Conservation (phyloP, 495 filamentous ascomycete genomes). For the Penicillium salamii region DNA sequence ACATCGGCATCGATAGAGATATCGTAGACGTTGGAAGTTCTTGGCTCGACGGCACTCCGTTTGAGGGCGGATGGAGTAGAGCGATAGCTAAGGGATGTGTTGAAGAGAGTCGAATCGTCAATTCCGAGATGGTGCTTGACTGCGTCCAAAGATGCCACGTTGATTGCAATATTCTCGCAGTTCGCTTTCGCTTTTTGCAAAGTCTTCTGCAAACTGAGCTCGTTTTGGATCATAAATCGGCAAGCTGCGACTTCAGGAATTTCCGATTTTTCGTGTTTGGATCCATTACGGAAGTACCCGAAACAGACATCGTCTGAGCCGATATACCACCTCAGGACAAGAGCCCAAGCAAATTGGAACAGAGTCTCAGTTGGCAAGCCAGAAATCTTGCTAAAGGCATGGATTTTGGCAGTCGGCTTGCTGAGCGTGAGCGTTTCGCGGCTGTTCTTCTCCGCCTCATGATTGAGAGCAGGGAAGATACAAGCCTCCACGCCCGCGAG, state of each 20-base stretch:
- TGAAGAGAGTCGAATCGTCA: slow-evolving; percentile 44
- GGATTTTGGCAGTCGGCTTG: slow-evolving; percentile 30
- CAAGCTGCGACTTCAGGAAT: slow-evolving; percentile 23
- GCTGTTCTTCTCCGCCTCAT: slow-evolving; percentile 4
- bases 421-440: slow-evolving; percentile 19
- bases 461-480: slow-evolving; percentile 45
- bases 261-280: slow-evolving; percentile 18
- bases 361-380: slow-evolving; percentile 28
- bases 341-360: slow-evolving; percentile 52
- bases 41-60: slow-evolving; percentile 1
- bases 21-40: slow-evolving; percentile 44
- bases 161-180: slow-evolving; percentile 29
- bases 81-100: slow-evolving; percentile 47
- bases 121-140: slow-evolving; percentile 39
- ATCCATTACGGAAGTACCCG: slow-evolving; percentile 37
- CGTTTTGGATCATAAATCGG: slow-evolving; percentile 35
- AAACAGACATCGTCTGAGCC: slow-evolving; percentile 54
- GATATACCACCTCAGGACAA: slow-evolving; percentile 53
- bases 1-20: slow-evolving; percentile 59
- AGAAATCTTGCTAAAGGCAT: slow-evolving; percentile 30
- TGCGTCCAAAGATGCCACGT: slow-evolving; percentile 36
- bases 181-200: slow-evolving; percentile 36
- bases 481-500: slow-evolving; percentile 51
- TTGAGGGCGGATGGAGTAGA: slow-evolving; percentile 9
- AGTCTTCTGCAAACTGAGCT: slow-evolving; percentile 30